phyloP scores from a whole-genome alignment of 2,329 filamentous ascomycete genomes.

The Clonostachys rosea region DNA sequence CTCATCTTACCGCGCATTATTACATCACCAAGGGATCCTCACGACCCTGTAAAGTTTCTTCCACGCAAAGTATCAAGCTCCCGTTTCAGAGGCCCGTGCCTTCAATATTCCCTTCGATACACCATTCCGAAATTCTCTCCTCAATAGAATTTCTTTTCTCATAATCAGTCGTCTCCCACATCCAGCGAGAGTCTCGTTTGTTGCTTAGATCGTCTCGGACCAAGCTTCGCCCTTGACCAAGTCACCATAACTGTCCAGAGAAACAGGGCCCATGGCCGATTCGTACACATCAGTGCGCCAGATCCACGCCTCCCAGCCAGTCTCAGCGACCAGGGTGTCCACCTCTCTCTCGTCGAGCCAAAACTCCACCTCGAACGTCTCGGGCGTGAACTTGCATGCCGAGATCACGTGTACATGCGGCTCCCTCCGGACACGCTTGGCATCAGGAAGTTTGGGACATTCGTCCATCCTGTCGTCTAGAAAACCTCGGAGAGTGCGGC shows the following conservation, averaged over 20 bases:
- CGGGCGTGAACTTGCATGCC: background rate
- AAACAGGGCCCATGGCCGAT: background rate
- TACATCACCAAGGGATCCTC: too few relatives aligned
- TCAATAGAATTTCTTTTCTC: too few relatives aligned
- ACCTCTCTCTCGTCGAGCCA: background rate
- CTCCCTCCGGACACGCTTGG: too few relatives aligned
- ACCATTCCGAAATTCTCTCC: too few relatives aligned
- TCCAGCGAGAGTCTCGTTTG: too few relatives aligned
- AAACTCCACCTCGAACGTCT: background rate
- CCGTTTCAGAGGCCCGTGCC: too few relatives aligned
- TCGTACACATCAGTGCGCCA: background rate
- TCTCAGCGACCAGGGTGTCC: background rate
- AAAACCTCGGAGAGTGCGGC: background rate
- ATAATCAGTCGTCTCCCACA: too few relatives aligned
- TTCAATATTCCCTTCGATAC: too few relatives aligned
- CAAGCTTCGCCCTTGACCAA: background rate
- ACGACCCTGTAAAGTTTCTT: too few relatives aligned
- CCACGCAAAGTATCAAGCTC: too few relatives aligned
- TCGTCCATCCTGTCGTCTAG: background rate
- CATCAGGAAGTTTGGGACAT: too few relatives aligned
- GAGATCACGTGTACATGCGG: background rate
- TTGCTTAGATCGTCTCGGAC: background rate
- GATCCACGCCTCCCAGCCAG: constrained; percentile 1
- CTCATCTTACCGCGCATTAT: too few relatives aligned
- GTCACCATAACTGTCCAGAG: background rate